Evolutionary conservation across 2,329 filamentous ascomycete species (phyloP).

Genomic region (Epichloe festucae): DNA sequence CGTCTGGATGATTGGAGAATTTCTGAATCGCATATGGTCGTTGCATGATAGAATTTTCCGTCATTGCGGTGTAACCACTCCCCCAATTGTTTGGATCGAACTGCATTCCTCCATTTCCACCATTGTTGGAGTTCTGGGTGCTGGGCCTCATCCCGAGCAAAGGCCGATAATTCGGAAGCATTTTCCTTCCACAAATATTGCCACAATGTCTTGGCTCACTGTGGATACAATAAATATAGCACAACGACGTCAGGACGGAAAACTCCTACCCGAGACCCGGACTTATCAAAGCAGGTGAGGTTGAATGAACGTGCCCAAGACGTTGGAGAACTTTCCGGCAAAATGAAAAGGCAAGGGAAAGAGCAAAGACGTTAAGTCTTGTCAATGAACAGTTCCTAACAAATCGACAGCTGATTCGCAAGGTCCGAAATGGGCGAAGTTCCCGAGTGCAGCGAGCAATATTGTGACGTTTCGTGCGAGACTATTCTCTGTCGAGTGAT

Average conservation of each 20-base stretch:
- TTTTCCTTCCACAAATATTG: neutral
- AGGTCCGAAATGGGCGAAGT: no score
- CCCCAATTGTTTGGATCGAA: neutral
- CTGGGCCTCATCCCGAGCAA: neutral
- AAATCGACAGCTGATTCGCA: neutral
- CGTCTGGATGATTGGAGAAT: constrained; percentile 1
- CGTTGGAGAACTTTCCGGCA: neutral
- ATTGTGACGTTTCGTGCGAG: no score
- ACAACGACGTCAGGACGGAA: neutral
- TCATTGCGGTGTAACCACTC: neutral
- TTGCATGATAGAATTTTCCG: neutral
- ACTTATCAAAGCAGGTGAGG: neutral
- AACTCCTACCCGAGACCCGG: neutral
- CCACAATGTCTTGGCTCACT: neutral
- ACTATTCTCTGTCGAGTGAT: neutral
- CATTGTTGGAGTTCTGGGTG: neutral
- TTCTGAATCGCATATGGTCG: constrained; percentile 1
- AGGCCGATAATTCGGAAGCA: neutral
- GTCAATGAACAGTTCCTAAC: neutral
- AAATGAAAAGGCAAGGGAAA: neutral
- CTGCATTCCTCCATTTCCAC: neutral
- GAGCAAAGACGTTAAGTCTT: no score
- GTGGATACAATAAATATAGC: neutral
- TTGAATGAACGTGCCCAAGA: neutral
- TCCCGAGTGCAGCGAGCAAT: no score